Conservation (phyloP, 1,284 basidiomycete genomes). For the Pterula multifida region DNA sequence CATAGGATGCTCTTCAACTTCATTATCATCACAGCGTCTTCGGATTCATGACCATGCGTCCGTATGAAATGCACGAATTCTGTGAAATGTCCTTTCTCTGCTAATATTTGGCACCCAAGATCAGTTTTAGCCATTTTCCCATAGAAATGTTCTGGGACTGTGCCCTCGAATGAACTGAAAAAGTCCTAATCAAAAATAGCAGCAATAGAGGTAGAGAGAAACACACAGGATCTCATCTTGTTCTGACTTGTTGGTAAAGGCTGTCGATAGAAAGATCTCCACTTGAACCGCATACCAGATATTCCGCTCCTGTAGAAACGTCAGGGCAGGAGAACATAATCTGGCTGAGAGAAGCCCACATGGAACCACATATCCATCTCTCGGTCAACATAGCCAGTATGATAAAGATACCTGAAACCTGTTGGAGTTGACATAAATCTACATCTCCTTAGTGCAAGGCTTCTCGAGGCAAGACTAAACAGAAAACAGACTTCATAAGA, state of each 20-base stretch:
- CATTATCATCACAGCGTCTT: constrained; percentile 74
- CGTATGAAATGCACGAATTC: constrained; percentile 90
- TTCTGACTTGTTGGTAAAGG: constrained; percentile 46
- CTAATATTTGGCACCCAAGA: constrained; percentile 83
- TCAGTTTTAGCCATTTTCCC: constrained; percentile 96
- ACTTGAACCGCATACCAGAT: constrained; percentile 79
- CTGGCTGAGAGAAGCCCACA: constrained; percentile 51
- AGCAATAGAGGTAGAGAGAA: background rate
- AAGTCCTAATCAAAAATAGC: constrained; percentile 4
- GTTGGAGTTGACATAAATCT: constrained; percentile 93
- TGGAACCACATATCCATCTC: constrained; percentile 96
- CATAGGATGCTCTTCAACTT: constrained; percentile 94
- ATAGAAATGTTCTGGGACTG: constrained; percentile 92
- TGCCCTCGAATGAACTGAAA: constrained; percentile 67
- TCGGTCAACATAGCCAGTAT: constrained; percentile 85
- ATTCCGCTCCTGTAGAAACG: constrained; percentile 60
- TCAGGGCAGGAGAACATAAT: constrained; percentile 8
- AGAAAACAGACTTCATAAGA: constrained; percentile 60
- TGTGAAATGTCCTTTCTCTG: constrained; percentile 83
- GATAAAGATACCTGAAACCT: constrained; percentile 86
- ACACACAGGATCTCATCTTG: constrained; percentile 46
- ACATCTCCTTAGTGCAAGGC: too few species aligned
- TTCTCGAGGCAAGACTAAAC: background rate
- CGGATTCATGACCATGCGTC: constrained; percentile 74
- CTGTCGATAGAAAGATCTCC: constrained; percentile 74